phyloP scores from a whole-genome alignment of 805 yeast species.

The Kluyveromyces nonfermentans region DNA sequence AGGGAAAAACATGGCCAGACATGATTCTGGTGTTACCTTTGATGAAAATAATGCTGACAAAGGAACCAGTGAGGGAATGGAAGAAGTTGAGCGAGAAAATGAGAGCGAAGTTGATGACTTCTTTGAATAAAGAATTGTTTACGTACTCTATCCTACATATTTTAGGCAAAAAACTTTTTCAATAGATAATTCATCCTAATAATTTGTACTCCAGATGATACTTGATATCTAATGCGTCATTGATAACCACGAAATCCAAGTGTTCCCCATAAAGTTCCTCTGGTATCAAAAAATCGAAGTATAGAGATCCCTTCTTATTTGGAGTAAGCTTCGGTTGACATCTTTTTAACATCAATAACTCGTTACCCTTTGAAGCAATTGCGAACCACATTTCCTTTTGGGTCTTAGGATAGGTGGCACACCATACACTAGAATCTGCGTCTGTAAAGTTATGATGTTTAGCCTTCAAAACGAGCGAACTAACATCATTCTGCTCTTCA shows the following conservation, averaged over 20 bases:
- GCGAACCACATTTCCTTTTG: constrained; percentile 94
- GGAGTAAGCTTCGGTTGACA: constrained; percentile 47
- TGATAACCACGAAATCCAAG: constrained; percentile 42
- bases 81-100: constrained; percentile 13
- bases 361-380: constrained; percentile 43
- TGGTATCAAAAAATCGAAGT: constrained; percentile 41
- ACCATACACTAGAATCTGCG: constrained; percentile 55
- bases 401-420: constrained; percentile 78
- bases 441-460: constrained; percentile 43
- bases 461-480: constrained; percentile 36
- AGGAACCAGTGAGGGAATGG: constrained; percentile 13
- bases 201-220: constrained; percentile 30
- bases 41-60: constrained; percentile 9
- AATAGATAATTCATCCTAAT: constrained; percentile 2
- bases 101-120: constrained; percentile 31
- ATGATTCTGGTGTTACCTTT: constrained; percentile 17
- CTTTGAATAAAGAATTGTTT: constrained; percentile 29
- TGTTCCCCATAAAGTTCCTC: constrained; percentile 38
- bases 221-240: constrained; percentile 56
- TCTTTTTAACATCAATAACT: constrained; percentile 60
- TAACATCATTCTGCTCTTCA: constrained; percentile 31
- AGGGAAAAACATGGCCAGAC: constrained; percentile 27
- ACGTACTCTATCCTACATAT: neutral
- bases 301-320: constrained; percentile 22
- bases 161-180: neutral